Evolutionary conservation across 441 rosid genomes (phyloP).

Genomic region (Gossypium laxum): DNA sequence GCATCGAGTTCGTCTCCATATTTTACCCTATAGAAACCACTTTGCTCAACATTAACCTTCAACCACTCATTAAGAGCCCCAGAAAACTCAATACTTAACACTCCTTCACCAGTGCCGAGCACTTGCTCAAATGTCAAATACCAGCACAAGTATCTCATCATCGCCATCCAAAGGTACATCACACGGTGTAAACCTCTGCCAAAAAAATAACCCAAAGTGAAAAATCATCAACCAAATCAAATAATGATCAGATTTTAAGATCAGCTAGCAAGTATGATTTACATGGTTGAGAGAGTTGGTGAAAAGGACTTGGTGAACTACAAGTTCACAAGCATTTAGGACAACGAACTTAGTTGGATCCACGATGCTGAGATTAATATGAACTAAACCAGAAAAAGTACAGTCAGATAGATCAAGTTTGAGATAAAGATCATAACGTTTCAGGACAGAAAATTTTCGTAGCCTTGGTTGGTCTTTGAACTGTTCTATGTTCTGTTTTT

Average conservation of each 20-base stretch:
- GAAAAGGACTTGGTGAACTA: slow-evolving; percentile 40
- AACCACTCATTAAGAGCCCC: slow-evolving; percentile 30
- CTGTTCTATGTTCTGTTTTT: slow-evolving; percentile 44
- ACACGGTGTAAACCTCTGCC: slow-evolving; percentile 21
- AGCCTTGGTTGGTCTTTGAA: slow-evolving; percentile 83
- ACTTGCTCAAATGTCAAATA: slow-evolving; percentile 29
- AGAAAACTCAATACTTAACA: slow-evolving; percentile 24
- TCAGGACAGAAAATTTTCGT: slow-evolving; percentile 67
- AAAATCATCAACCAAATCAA: not conserved
- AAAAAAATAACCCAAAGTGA: not conserved
- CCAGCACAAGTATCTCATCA: slow-evolving; percentile 33
- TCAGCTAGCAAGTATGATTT: not conserved
- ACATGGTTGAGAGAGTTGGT: slow-evolving; percentile 22
- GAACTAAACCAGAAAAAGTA: slow-evolving; percentile 51
- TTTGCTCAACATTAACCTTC: slow-evolving; percentile 14
- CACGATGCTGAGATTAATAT: slow-evolving; percentile 47
- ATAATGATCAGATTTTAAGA: not conserved
- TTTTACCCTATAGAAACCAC: not conserved
- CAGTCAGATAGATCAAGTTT: slow-evolving; percentile 66
- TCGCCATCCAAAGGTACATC: slow-evolving; percentile 27
- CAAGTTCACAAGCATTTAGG: slow-evolving; percentile 80
- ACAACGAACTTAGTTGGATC: slow-evolving; percentile 54
- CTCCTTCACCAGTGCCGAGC: slow-evolving; percentile 30
- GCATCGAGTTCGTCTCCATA: not conserved
- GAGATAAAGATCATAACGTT: slow-evolving; percentile 58